These are phyloP conservation scores for Arabis hirsuta DNA, from an alignment of 345 rosid genomes.

Conservation along the genomic window DNA sequence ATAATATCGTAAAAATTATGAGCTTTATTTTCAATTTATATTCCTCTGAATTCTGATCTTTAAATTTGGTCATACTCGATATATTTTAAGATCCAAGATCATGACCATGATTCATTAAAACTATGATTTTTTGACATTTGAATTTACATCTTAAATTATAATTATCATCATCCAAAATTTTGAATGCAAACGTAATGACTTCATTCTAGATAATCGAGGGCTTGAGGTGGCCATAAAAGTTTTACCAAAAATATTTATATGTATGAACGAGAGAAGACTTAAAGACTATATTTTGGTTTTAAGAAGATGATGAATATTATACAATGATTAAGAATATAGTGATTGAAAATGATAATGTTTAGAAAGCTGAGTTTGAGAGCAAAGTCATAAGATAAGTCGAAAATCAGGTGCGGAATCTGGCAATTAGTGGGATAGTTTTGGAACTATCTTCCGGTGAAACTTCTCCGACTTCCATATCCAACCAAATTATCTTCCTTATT, in stretches of 20 bases:
- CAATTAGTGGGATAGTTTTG: constrained; percentile 36
- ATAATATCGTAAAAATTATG: neutral
- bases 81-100: constrained; percentile 3
- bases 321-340: constrained; percentile 18
- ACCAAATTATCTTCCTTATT: constrained; percentile 20
- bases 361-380: constrained; percentile 32
- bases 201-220: constrained; percentile 8
- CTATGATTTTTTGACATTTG: constrained; percentile 14
- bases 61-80: constrained; percentile 10
- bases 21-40: neutral
- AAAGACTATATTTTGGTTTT: neutral
- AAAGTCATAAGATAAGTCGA: constrained; percentile 28
- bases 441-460: constrained; percentile 30
- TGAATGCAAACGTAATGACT: neutral
- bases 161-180: constrained; percentile 6
- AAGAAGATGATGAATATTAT: neutral
- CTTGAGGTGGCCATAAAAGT: constrained; percentile 13
- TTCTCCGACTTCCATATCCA: constrained; percentile 27
- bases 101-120: constrained; percentile 7
- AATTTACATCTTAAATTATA: neutral
- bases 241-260: constrained; percentile 3
- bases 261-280: neutral
- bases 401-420: constrained; percentile 29
- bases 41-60: constrained; percentile 10
- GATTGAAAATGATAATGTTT: constrained; percentile 20